Percentiles rank a stretch among this genome's conserved stretches.
These are phyloP conservation scores for Daldinia caldariorum DNA, from an alignment of 495 filamentous ascomycete genomes.

Conservation along the genomic window DNA sequence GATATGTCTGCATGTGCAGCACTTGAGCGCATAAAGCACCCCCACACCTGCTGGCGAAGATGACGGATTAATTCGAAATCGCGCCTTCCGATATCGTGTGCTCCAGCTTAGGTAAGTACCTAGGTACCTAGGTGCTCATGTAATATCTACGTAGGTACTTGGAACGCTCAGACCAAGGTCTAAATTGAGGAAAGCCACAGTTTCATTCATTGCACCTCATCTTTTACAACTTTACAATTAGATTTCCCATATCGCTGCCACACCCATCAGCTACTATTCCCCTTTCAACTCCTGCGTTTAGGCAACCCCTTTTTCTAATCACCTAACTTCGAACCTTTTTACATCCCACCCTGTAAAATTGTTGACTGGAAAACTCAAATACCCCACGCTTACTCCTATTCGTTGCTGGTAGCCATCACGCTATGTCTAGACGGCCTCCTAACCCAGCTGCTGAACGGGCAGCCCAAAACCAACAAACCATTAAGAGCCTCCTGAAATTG, in stretches of 20 bases:
- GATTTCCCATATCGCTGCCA: slow-evolving; percentile 23
- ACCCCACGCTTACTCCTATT: not conserved
- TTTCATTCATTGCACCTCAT: slow-evolving; percentile 23
- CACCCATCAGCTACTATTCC: slow-evolving; percentile 12
- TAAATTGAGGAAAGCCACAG: slow-evolving; percentile 34
- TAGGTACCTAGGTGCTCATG: not conserved
- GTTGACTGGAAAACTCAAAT: not conserved
- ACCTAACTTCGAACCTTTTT: slow-evolving; percentile 14
- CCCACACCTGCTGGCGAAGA: not conserved
- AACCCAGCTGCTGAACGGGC: slow-evolving; percentile 83
- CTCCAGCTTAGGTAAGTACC: too few relatives aligned
- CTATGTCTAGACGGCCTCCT: slow-evolving; percentile 87
- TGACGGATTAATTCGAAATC: slow-evolving; percentile 30
- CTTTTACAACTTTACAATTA: slow-evolving; percentile 18
- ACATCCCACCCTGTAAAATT: not conserved
- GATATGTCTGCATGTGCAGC: too few relatives aligned
- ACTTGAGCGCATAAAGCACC: not conserved
- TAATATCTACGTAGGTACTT: slow-evolving; percentile 12
- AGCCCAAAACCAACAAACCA: slow-evolving; percentile 86
- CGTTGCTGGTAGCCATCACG: not conserved
- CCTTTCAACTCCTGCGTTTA: slow-evolving; percentile 17
- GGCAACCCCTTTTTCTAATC: slow-evolving; percentile 27
- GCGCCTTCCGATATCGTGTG: not conserved
- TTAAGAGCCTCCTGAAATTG: slow-evolving; percentile 92
- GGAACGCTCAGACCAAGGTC: slow-evolving; percentile 16